Base-by-base conservation (phyloP, 1,139 yeast species). In the Candida labiduridarum region DNA sequence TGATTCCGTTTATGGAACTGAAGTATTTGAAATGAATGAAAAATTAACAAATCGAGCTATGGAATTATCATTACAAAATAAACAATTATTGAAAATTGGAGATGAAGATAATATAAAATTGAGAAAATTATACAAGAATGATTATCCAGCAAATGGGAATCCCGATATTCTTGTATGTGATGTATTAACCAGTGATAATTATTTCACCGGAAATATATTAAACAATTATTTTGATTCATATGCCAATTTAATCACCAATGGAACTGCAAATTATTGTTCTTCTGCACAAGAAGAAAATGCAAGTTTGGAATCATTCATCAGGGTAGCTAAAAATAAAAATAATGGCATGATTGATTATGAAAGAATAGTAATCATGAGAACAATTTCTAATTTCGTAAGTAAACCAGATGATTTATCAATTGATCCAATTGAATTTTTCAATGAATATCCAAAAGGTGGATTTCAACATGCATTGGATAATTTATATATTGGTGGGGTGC, bases 231-330 rank as follows among this genome's bases (percentile, higher is more conserved):
- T 82, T 61, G 62, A 73, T 30, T 71, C 73, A 61, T 79, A 71
- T 61, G 74, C 85, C 35, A 55, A 60, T 25, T 60, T 82, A 56
- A 66, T 83, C 63, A 79, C 87, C 54, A 84, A 84, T 60, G 84
- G 83, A 46, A 74, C 85, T 44, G 86, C 83, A 25, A 69, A 67
- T 27, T 84, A 83, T 70, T 82, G 87, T 65, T 65, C 84, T 35
- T 80, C 86, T 45, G 87, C 86, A 49, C 87, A 83, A 66, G 89
- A 84, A 66, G 89, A 84, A 63, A 82, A 83, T 61, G 89, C 89
- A 33, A 74, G 85, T n/a, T 76, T 84, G 59, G 87, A 84, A 63
- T 82, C 84, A 4, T 66, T 84, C 52, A 61, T 80, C 40, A 79
- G 89, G 68, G 74, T 80, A 61, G 80, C 82, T 56, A 71, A 69